Base-by-base conservation (phyloP, 2,329 filamentous ascomycete genomes). In the Ampelomyces quisqualis region DNA sequence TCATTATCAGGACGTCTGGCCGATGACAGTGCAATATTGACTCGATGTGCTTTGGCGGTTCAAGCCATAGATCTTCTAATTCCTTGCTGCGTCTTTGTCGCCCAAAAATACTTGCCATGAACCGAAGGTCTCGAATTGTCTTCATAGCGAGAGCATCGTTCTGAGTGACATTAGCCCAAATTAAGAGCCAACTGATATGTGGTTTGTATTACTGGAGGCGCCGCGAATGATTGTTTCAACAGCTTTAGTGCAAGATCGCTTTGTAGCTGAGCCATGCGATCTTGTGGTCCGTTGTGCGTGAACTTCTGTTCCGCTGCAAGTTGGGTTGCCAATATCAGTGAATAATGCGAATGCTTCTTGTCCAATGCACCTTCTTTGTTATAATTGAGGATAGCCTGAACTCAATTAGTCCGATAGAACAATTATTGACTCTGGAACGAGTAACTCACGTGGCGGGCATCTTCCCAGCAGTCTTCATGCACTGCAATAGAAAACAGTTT, bases 401-500 rank as follows among this genome's bases (percentile, higher is more conserved):
- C 31, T 6, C n/a, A n/a, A 31, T 60, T 18, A 56, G 43, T 13
- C 17, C 10, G 22, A 15, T 19, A 8, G 7, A 36, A 3, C 44
- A 17, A 10, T 29, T 10, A 19, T 6, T 18, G 4, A 19, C 7
- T 14, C 3, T 14, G 5, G 14, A n/a, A 28, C 30, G 4, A 7
- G 19, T 10, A 18, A 53, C 60, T 10, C 57, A 67, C 65, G 24
- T 46, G 49, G 26, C 59, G 57, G 21, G 58, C 64, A 49, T 67
- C 63, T 24, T 66, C 62, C 64, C 64, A 67, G 36, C 57, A 65
- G 27, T 57, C 55, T 29, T 58, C 55, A 13, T 47, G 45, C 48
- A 63, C 55, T n/a, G 65, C 59, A 29, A 35, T 45, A 11, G 45
- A 44, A 17, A 62, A 65, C 9, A 66, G 41, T 5, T 38, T 34